A percentile compares a stretch with the other conserved stretches of the same genome.
Evolutionary conservation across 2,329 filamentous ascomycete species (phyloP).

Genomic region (Aaosphaeria arxii): DNA sequence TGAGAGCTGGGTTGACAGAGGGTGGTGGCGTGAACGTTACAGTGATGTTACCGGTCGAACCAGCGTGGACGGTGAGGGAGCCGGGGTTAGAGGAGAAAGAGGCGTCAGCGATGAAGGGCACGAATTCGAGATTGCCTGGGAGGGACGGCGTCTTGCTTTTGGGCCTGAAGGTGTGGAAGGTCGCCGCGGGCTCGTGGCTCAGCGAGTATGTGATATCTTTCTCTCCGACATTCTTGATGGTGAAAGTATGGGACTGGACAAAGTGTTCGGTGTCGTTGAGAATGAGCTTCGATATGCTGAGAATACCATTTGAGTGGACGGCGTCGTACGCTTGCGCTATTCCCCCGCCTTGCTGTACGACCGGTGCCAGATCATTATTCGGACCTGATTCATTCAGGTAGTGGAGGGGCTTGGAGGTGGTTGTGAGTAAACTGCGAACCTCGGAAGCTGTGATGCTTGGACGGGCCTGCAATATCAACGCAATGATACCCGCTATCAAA

Average conservation of each 20-base stretch:
- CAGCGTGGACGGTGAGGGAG: conserved; percentile 16
- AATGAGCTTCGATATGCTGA: conserved; percentile 12
- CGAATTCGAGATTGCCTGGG: not conserved
- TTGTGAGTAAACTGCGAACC: conserved; percentile 6
- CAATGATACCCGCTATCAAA: conserved; percentile 11
- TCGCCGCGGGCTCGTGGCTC: conserved; percentile 12
- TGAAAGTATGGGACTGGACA: conserved; percentile 18
- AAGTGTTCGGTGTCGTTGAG: conserved; percentile 24
- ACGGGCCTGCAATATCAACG: conserved; percentile 8
- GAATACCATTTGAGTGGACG: conserved; percentile 8
- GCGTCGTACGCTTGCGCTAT: conserved; percentile 15
- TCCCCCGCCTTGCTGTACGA: conserved; percentile 20
- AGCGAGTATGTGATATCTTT: conserved; percentile 7
- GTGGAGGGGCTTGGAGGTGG: conserved; percentile 9
- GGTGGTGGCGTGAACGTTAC: conserved; percentile 16
- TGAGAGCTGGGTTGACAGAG: conserved; percentile 13
- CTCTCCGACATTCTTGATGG: conserved; percentile 12
- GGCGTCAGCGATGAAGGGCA: not conserved
- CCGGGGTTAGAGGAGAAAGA: not conserved
- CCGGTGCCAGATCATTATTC: conserved; percentile 11
- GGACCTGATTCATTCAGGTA: conserved; percentile 5
- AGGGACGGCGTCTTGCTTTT: not conserved
- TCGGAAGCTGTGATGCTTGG: conserved; percentile 4
- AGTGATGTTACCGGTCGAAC: conserved; percentile 9
- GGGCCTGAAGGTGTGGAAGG: conserved; percentile 12